These are phyloP conservation scores for Hysterium pulicare DNA, from an alignment of 2,329 filamentous ascomycete genomes.

Conservation along the genomic window DNA sequence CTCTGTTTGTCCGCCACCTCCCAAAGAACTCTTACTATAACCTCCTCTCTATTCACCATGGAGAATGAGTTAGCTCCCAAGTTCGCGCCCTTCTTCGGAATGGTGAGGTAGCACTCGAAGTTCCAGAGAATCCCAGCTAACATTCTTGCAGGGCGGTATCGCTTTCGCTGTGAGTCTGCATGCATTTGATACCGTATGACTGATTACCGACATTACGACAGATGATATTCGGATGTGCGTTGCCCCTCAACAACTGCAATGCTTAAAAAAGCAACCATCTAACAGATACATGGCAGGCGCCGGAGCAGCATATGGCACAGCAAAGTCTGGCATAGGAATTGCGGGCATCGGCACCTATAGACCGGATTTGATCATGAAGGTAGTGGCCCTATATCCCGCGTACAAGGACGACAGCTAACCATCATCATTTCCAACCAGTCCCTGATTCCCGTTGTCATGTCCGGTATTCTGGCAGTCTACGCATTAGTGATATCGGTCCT, in stretches of 20 bases:
- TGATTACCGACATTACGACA: constrained; percentile 25
- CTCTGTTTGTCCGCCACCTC: background rate
- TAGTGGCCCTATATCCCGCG: constrained; percentile 31
- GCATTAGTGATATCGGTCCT: constrained; percentile 94
- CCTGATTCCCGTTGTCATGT: constrained; percentile 91
- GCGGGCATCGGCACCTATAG: constrained; percentile 80
- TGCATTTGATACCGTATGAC: constrained; percentile 11
- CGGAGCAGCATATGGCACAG: constrained; percentile 82
- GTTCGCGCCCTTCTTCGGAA: constrained; percentile 85
- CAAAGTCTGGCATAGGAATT: constrained; percentile 85
- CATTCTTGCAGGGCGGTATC: constrained; percentile 63
- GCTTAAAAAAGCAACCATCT: constrained; percentile 12
- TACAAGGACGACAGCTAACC: constrained; percentile 1
- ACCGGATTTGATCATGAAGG: constrained; percentile 90
- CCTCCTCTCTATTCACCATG: background rate
- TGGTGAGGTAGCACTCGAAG: constrained; percentile 56
- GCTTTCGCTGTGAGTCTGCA: constrained; percentile 57
- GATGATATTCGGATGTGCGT: constrained; percentile 81
- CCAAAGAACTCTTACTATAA: background rate
- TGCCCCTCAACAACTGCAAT: constrained; percentile 5
- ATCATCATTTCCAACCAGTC: constrained; percentile 51
- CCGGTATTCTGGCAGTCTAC: constrained; percentile 98
- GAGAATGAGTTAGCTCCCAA: constrained; percentile 63
- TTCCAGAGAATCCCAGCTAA: constrained; percentile 29
- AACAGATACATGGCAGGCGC: constrained; percentile 47